Evolutionary conservation across 2,329 filamentous ascomycete species (phyloP).

Genomic region (Aspergillus aculeatus): DNA sequence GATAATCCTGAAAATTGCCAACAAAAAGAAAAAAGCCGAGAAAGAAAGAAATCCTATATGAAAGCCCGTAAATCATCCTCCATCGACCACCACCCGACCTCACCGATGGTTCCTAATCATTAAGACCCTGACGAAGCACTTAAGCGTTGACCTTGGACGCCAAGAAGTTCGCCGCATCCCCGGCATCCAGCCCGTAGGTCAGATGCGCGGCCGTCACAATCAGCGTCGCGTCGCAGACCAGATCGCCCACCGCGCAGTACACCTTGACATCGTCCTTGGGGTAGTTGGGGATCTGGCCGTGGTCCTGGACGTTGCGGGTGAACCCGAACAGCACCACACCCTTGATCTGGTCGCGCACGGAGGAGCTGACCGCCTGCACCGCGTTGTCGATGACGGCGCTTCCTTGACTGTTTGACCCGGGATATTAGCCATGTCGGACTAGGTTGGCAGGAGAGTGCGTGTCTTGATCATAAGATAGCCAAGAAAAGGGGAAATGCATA

Average conservation of each 20-base stretch:
- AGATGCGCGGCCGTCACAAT: constrained; percentile 20
- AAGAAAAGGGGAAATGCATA: constrained; percentile 19
- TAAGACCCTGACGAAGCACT: too few species aligned
- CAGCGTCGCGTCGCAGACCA: constrained; percentile 20
- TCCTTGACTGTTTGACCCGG: constrained; percentile 33
- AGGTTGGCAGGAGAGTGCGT: too few species aligned
- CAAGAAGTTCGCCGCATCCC: constrained; percentile 18
- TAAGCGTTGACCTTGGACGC: constrained; percentile 5
- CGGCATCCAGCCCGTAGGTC: constrained; percentile 18
- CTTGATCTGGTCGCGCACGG: constrained; percentile 30
- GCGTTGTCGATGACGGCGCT: constrained; percentile 46
- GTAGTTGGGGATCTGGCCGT: constrained; percentile 20
- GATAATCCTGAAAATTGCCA: too few species aligned
- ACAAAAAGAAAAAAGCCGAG: too few species aligned
- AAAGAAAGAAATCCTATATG: too few species aligned
- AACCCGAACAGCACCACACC: constrained; percentile 46
- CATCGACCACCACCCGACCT: too few species aligned
- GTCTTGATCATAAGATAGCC: too few species aligned
- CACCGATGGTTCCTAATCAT: too few species aligned
- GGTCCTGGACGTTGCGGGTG: constrained; percentile 22
- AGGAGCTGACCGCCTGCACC: constrained; percentile 34
- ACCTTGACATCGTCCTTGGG: constrained; percentile 21
- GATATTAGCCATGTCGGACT: constrained; percentile 1
- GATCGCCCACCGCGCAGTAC: constrained; percentile 19
- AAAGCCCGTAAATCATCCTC: too few species aligned